phyloP scores from a whole-genome alignment of 345 rosid genomes.

The Stellera chamaejasme region DNA sequence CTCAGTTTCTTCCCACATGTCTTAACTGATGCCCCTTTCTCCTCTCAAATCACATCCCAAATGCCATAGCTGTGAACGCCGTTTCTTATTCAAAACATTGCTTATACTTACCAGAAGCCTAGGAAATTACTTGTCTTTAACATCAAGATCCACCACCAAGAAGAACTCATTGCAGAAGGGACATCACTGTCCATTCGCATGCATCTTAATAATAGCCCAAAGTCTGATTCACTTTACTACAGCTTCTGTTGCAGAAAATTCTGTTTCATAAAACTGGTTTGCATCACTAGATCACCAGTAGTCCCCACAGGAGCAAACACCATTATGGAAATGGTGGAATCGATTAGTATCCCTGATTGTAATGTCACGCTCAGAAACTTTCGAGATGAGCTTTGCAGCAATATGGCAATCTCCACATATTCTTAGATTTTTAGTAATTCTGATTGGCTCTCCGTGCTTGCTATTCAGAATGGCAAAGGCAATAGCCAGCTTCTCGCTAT shows the following conservation, averaged over 20 bases:
- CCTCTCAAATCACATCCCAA: too few species aligned
- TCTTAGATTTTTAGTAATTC: slow-evolving; percentile 71
- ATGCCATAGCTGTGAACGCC: too few species aligned
- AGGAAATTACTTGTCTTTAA: background rate
- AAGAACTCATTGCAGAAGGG: background rate
- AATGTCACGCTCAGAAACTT: slow-evolving; percentile 48
- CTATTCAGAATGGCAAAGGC: slow-evolving; percentile 59
- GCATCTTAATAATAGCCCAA: too few species aligned
- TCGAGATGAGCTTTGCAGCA: slow-evolving; percentile 62
- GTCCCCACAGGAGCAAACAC: slow-evolving; percentile 66
- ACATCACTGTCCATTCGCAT: background rate
- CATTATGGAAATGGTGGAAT: slow-evolving; percentile 55
- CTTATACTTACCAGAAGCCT: too few species aligned
- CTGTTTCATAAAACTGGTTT: too few species aligned
- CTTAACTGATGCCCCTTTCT: too few species aligned
- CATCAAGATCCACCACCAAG: background rate
- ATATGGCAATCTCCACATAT: slow-evolving; percentile 71
- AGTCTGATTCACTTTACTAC: background rate
- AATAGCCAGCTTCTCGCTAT: slow-evolving; percentile 74
- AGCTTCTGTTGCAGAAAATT: too few species aligned
- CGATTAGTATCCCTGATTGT: slow-evolving; percentile 53
- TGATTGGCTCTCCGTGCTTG: slow-evolving; percentile 28
- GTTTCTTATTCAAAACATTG: too few species aligned
- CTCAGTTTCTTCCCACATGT: too few species aligned
- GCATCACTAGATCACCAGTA: slow-evolving; percentile 38